Conservation (phyloP, 768 basidiomycete genomes). For the Candolleomyces efflorescens region DNA sequence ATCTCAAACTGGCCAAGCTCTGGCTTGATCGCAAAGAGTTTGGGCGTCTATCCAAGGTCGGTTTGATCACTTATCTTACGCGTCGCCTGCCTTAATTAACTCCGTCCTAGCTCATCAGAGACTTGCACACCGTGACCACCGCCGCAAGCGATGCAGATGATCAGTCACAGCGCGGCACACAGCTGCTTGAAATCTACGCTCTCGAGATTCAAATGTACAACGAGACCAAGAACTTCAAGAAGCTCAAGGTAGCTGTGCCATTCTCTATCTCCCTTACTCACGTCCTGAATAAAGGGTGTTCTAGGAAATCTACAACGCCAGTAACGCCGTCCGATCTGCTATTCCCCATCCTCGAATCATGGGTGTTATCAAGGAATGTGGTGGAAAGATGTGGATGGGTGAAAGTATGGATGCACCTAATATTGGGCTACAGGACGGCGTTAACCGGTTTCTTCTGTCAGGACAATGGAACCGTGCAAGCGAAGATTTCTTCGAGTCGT, state of each 20-base stretch:
- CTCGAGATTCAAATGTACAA: conserved; percentile 99
- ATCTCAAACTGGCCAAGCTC: conserved; percentile 93
- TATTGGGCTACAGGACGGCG: background rate
- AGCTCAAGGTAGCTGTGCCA: conserved; percentile 68
- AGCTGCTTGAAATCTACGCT: conserved; percentile 94
- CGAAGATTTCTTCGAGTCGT: conserved; percentile 98
- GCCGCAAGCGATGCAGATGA: conserved; percentile 64
- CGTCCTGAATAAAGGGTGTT: background rate
- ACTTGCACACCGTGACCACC: conserved; percentile 65
- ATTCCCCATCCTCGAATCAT: conserved; percentile 98
- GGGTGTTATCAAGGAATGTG: conserved; percentile 99
- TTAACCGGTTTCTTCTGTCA: conserved; percentile 21
- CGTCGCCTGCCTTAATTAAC: background rate
- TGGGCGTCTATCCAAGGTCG: conserved; percentile 72
- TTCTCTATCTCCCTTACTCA: background rate
- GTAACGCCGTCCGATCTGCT: conserved; percentile 87
- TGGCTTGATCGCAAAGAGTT: conserved; percentile 98
- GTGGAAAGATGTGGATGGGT: conserved; percentile 99
- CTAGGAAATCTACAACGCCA: conserved; percentile 96
- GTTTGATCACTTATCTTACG: conserved; percentile 5
- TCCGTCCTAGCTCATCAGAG: conserved; percentile 60
- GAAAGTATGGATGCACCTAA: conserved; percentile 56
- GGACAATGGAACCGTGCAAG: conserved; percentile 97
- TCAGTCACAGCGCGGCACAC: conserved; percentile 91
- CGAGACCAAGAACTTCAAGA: conserved; percentile 92